Base-by-base conservation (phyloP, 192 early-diverging fungal genomes). In the Backusella psychrophila region DNA sequence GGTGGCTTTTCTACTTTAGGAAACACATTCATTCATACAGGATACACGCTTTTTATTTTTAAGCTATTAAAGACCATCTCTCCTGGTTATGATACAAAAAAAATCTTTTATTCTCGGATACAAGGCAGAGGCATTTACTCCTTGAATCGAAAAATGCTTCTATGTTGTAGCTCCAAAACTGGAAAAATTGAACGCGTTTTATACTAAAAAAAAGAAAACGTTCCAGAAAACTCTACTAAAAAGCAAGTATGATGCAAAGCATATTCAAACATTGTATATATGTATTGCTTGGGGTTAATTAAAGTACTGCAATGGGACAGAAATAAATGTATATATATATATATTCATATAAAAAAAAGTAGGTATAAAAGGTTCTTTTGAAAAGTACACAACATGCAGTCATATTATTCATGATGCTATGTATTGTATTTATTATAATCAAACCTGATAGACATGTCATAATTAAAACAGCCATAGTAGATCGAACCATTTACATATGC, bases 181-280 rank as follows among this genome's bases (percentile, higher is more conserved):
- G 34, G 23, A 41, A 39, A 71, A 17, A 26, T 2, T 71, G 19
- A 36, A 12, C 14, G 34, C 38, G n/a, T 71, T 29, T 71, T 39
- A 41, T 46, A 39, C 69, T 71, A 71, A 71, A 71, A 42, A 71
- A 41, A 71, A 42, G 12, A 38, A 69, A 17, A 38, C n/a, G 67
- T 69, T 33, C 31, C 35, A 69, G 67, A 69, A 69, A 49, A 49
- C 17, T 6, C 17, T 7, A 26, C n/a, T n/a, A 38, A 23, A 7
- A 19, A 41, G n/a, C 35, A 38, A 39, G 35, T 69, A n/a, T 7
- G 17, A 67, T 34, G 46, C 46, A 49, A 49, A 7, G 3, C 6
- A 49, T 49, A 49, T 49, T 21, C 46, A 49, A 12, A 21, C 6
- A 49, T 19, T n/a, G 46, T n/a, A 49, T 49, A 19, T 49, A 0